Evolutionary conservation across 2,329 filamentous ascomycete genomes (phyloP).

Genomic region (Colletotrichum kahawae): DNA sequence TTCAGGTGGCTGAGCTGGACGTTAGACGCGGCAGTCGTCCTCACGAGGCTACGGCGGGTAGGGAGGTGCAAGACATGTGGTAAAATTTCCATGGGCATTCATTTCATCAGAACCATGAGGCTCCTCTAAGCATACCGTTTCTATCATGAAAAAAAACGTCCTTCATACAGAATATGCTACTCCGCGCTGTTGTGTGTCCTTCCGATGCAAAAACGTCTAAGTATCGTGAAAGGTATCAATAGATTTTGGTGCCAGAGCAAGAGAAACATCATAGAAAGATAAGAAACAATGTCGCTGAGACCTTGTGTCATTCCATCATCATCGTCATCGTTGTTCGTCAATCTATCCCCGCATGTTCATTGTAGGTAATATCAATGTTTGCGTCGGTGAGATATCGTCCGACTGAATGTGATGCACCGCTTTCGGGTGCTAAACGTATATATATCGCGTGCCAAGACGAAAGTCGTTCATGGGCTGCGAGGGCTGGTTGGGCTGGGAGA

Average conservation of each 20-base stretch:
- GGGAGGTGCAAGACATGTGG: background rate
- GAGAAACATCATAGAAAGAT: background rate
- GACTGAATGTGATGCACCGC: background rate
- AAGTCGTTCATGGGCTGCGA: background rate
- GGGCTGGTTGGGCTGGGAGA: background rate
- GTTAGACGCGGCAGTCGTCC: background rate
- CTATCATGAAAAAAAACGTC: background rate
- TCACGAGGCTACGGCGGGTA: background rate
- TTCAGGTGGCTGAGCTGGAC: background rate
- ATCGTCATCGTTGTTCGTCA: background rate
- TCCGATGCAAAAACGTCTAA: background rate
- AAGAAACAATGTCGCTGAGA: background rate
- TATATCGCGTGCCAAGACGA: background rate
- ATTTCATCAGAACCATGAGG: slow-evolving; percentile 13
- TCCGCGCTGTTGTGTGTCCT: background rate
- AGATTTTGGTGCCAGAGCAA: background rate
- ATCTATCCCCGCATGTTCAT: background rate
- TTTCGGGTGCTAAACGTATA: background rate
- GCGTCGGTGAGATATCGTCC: background rate
- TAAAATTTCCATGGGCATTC: background rate
- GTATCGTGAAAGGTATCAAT: background rate
- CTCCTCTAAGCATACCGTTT: slow-evolving; percentile 5
- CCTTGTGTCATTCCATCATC: background rate
- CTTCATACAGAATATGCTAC: background rate
- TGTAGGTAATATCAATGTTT: background rate